Percentiles rank a stretch among this genome's conserved stretches.
These are phyloP conservation scores for Pythium sp. DNA, from an alignment of 352 stramenopile genomes.

Conservation along the genomic window DNA sequence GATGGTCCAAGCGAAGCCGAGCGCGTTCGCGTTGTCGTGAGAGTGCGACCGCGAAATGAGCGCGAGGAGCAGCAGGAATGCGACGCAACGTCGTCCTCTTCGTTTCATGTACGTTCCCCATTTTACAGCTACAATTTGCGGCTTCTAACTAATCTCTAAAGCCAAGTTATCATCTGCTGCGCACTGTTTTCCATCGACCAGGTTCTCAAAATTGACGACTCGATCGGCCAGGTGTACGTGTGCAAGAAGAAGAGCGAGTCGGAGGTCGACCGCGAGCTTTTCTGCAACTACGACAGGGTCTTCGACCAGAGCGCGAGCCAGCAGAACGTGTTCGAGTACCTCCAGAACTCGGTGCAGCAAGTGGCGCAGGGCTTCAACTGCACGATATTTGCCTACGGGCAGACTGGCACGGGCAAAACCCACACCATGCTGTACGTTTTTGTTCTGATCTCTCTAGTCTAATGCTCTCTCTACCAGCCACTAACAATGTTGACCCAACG, in stretches of 20 bases:
- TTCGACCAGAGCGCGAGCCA: constrained; percentile 61
- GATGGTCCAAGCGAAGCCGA: constrained; percentile 38
- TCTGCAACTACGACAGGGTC: constrained; percentile 71
- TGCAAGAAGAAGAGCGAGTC: constrained; percentile 46
- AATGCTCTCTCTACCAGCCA: not conserved
- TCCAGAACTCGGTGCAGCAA: constrained; percentile 66
- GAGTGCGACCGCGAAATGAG: constrained; percentile 75
- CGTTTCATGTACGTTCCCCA: not conserved
- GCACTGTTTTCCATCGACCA: not conserved
- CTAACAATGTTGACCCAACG: constrained; percentile 5
- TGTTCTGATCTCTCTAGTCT: not conserved
- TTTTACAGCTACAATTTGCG: not conserved
- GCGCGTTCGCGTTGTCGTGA: constrained; percentile 73
- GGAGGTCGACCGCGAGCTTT: constrained; percentile 46
- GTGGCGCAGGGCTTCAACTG: constrained; percentile 88
- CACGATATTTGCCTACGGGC: constrained; percentile 90
- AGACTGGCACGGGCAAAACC: constrained; percentile 90
- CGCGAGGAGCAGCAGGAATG: constrained; percentile 41
- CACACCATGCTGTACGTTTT: constrained; percentile 83
- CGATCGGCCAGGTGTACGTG: constrained; percentile 35
- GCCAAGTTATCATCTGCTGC: not conserved
- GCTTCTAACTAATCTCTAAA: not conserved
- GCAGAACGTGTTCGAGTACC: constrained; percentile 71
- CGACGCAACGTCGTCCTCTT: not conserved
- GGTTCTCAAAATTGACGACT: constrained; percentile 33